Conservation (phyloP, 2,329 filamentous ascomycete species). For the Calonectria naviculata region DNA sequence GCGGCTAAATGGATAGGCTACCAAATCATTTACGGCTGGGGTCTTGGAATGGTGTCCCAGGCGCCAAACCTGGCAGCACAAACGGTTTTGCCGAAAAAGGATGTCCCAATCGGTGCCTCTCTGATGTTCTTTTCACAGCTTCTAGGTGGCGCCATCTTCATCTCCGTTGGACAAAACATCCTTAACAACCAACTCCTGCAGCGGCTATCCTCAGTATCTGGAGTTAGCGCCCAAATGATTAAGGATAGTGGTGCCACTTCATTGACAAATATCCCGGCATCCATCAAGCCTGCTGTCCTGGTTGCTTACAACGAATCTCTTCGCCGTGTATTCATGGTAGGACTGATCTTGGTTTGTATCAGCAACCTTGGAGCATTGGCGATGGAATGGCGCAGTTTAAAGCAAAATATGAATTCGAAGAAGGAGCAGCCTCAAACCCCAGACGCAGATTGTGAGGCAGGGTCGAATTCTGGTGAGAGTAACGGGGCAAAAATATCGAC, state of each 20-base stretch:
- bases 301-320: constrained; percentile 67
- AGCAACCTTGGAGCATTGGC: constrained; percentile 61
- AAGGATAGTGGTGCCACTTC: constrained; percentile 22
- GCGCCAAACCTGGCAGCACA: constrained; percentile 58
- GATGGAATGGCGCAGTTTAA: constrained; percentile 64
- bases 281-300: constrained; percentile 21
- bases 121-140: constrained; percentile 58
- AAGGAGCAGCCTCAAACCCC: background rate
- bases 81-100: constrained; percentile 52
- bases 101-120: constrained; percentile 58
- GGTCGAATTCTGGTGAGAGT: background rate
- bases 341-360: constrained; percentile 58
- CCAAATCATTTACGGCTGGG: constrained; percentile 53
- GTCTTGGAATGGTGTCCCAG: constrained; percentile 56
- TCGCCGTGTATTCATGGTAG: constrained; percentile 64
- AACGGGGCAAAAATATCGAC: background rate
- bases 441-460: background rate
- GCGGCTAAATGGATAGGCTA: constrained; percentile 41
- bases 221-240: constrained; percentile 14
- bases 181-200: constrained; percentile 57
- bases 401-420: background rate
- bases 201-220: constrained; percentile 7
- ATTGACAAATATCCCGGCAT: constrained; percentile 8
- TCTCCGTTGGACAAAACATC: constrained; percentile 63
- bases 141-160: constrained; percentile 59